A percentile compares a stretch with the other conserved stretches of the same genome.
Conservation (phyloP, 2,329 filamentous ascomycete species). For the Verticillium nubilum region DNA sequence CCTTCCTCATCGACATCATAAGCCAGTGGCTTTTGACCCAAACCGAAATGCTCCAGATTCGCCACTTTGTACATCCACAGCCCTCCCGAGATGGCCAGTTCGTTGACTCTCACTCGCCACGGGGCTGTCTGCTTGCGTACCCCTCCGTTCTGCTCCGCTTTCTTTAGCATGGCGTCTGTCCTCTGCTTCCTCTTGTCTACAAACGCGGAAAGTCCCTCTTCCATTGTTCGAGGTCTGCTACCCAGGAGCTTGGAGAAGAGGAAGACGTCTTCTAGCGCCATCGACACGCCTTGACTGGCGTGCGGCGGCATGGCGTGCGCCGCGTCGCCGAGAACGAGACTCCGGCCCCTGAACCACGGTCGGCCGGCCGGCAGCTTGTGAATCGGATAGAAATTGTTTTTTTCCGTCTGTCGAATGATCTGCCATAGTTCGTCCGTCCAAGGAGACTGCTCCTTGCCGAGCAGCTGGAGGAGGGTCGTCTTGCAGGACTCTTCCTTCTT, state of each 20-base stretch:
- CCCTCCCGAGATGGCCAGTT: slow-evolving; percentile 4
- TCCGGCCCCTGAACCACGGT: slow-evolving; percentile 27
- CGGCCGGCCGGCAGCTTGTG: slow-evolving; percentile 26
- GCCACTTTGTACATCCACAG: slow-evolving; percentile 5
- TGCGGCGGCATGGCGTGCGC: slow-evolving; percentile 50
- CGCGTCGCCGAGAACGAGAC: slow-evolving; percentile 49
- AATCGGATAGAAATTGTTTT: slow-evolving; percentile 27
- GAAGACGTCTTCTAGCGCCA: slow-evolving; percentile 50
- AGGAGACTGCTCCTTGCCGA: slow-evolving; percentile 17
- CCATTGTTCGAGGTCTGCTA: not conserved
- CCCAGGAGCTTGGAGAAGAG: slow-evolving; percentile 34
- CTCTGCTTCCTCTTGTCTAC: slow-evolving; percentile 3
- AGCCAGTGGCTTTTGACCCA: slow-evolving; percentile 4
- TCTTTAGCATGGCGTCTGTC: slow-evolving; percentile 4
- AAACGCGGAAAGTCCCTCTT: slow-evolving; percentile 1
- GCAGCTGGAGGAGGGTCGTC: slow-evolving; percentile 13
- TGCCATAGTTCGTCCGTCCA: slow-evolving; percentile 17
- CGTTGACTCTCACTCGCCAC: slow-evolving; percentile 3
- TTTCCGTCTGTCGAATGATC: slow-evolving; percentile 12
- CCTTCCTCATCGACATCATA: slow-evolving; percentile 6
- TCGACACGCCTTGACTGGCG: slow-evolving; percentile 48
- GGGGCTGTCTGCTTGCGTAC: slow-evolving; percentile 5
- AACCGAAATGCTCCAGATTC: slow-evolving; percentile 3
- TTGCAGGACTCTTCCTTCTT: slow-evolving; percentile 24
- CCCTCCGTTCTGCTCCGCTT: slow-evolving; percentile 1